A percentile compares a stretch with the other conserved stretches of the same genome.
phyloP scores from a whole-genome alignment of 2,329 filamentous ascomycete genomes.

The Penicillium sp. region DNA sequence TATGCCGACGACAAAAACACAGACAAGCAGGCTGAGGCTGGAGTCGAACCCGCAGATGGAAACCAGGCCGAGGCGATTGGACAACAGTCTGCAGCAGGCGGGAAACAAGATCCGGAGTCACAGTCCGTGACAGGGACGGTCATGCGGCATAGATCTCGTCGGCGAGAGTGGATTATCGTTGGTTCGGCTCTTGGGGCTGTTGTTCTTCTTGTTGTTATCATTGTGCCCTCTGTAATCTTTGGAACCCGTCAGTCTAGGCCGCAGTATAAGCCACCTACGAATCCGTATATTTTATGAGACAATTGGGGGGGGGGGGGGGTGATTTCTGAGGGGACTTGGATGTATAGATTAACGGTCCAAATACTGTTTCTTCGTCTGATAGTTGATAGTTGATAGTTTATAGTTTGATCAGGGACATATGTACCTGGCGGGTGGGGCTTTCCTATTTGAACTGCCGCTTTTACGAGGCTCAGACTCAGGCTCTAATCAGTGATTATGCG shows the following conservation, averaged over 20 bases:
- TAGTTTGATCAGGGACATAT: neutral
- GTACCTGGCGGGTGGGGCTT: too few relatives aligned
- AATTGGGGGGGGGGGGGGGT: neutral
- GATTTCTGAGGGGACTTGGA: neutral
- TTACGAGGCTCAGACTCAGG: too few relatives aligned
- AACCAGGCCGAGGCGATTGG: neutral
- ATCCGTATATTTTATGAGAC: neutral
- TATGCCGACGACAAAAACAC: neutral
- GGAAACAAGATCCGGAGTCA: neutral
- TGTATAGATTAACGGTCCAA: neutral
- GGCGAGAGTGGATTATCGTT: slow-evolving; percentile 5
- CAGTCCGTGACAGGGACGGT: slow-evolving; percentile 6
- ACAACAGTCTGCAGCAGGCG: neutral
- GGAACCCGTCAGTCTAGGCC: slow-evolving; percentile 2
- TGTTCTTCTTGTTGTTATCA: slow-evolving; percentile 8
- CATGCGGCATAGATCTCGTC: neutral
- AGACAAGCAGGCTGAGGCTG: neutral
- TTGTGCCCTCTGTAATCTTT: slow-evolving; percentile 10
- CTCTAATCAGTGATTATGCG: too few relatives aligned
- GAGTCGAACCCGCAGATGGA: neutral
- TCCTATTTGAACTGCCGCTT: too few relatives aligned
- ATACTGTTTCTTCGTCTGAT: neutral
- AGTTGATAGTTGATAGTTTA: neutral
- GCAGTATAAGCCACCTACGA: neutral
- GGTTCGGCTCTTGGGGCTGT: slow-evolving; percentile 1